A percentile compares a stretch with the other conserved stretches of the same genome.
These are phyloP conservation scores for Claviceps sp. DNA, from an alignment of 2,329 filamentous ascomycete species.

Conservation along the genomic window DNA sequence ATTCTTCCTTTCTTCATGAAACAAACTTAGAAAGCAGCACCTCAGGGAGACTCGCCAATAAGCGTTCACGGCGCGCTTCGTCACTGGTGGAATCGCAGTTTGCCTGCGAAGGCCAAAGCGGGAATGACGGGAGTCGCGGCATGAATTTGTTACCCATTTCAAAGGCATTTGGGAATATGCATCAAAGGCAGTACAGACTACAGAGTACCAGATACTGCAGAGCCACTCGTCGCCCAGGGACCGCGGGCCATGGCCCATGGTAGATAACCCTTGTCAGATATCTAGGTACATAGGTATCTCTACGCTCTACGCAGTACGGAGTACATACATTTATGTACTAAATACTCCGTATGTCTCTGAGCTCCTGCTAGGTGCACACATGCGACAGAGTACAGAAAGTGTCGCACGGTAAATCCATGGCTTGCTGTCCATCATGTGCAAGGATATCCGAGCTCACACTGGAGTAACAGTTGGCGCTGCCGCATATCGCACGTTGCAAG, in stretches of 20 bases:
- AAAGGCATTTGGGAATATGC: background rate
- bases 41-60: background rate
- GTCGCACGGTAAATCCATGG: background rate
- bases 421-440: background rate
- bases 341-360: no score
- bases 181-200: background rate
- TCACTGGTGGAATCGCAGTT: background rate
- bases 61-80: background rate
- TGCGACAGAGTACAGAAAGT: background rate
- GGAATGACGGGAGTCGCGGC: background rate
- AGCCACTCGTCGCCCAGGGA: no score
- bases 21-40: no score
- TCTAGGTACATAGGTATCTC: no score
- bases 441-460: slow-evolving; percentile 1
- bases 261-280: no score
- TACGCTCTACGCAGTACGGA: no score
- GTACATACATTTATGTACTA: no score
- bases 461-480: background rate
- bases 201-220: no score
- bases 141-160: background rate
- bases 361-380: background rate
- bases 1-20: background rate
- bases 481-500: background rate
- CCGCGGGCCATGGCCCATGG: no score
- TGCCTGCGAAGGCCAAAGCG: background rate